Percentiles rank a stretch among this genome's conserved stretches.
Evolutionary conservation across 164 flowering plant species (phyloP).

Genomic region (Magnolia changhungtana): DNA sequence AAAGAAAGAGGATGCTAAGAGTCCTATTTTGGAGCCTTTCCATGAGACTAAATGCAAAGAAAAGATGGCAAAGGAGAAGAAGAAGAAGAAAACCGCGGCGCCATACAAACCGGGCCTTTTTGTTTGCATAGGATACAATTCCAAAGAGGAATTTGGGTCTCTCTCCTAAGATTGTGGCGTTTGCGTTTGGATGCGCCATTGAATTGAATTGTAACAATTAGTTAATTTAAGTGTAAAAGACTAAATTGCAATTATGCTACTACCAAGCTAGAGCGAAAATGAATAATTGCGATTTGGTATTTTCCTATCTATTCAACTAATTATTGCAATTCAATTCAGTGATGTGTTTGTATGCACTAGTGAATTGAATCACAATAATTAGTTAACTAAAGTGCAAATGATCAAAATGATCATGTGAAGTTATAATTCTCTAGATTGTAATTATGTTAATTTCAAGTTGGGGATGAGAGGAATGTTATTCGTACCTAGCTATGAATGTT

Average conservation of each 20-base stretch:
- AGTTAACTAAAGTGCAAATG: too few species aligned
- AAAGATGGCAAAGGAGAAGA: slow-evolving; percentile 5
- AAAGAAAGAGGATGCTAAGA: slow-evolving; percentile 9
- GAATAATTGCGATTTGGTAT: too few species aligned
- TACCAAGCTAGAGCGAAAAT: neutral
- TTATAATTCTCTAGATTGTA: too few species aligned
- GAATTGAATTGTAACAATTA: too few species aligned
- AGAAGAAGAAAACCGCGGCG: slow-evolving; percentile 10
- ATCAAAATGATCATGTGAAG: too few species aligned
- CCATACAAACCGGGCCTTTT: slow-evolving; percentile 26
- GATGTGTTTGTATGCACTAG: too few species aligned
- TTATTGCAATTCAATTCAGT: too few species aligned
- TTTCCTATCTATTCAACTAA: too few species aligned
- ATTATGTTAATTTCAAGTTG: too few species aligned
- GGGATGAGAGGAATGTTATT: too few species aligned
- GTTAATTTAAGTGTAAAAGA: neutral
- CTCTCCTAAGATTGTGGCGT: neutral
- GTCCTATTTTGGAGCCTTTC: slow-evolving; percentile 16
- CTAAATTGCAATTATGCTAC: neutral
- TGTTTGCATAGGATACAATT: slow-evolving; percentile 28
- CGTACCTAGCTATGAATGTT: too few species aligned
- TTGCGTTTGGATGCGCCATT: neutral
- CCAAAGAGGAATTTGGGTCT: neutral
- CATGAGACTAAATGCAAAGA: slow-evolving; percentile 7
- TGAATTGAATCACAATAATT: too few species aligned